Conservation (phyloP, 768 basidiomycete species). For the Lepiota subincarnata region DNA sequence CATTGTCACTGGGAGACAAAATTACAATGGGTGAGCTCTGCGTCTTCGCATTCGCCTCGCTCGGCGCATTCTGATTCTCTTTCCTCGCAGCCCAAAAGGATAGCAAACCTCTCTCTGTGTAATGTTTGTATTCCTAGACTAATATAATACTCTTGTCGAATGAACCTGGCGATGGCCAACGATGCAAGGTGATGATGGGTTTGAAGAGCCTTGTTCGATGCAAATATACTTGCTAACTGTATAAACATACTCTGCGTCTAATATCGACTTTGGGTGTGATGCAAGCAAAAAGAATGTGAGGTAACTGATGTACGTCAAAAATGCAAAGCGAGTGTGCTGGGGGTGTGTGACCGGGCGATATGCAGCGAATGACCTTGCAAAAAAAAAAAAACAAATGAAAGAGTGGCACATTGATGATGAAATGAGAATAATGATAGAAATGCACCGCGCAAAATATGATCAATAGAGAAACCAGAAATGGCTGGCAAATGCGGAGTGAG, state of each 20-base stretch:
- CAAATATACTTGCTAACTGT: not conserved
- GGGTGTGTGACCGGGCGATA: not conserved
- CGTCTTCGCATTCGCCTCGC: not conserved
- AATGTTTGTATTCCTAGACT: slow-evolving; percentile 15
- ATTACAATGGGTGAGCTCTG: slow-evolving; percentile 57
- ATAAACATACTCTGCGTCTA: slow-evolving; percentile 5
- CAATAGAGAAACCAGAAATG: slow-evolving; percentile 10
- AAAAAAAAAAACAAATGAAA: slow-evolving; percentile 5
- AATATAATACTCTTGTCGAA: not conserved
- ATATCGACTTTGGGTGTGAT: slow-evolving; percentile 3
- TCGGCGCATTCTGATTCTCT: not conserved
- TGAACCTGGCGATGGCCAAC: not conserved
- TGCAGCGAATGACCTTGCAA: slow-evolving; percentile 5
- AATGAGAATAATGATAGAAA: slow-evolving; percentile 10
- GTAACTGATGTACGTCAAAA: not conserved
- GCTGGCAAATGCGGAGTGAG: slow-evolving; percentile 6
- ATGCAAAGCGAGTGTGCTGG: not conserved
- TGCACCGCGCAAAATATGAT: slow-evolving; percentile 9
- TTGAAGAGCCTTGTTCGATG: not conserved
- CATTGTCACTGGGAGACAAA: slow-evolving; percentile 87
- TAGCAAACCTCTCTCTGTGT: slow-evolving; percentile 32
- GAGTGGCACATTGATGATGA: slow-evolving; percentile 8
- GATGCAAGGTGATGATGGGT: not conserved
- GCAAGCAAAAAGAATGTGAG: slow-evolving; percentile 3
- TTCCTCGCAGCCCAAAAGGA: slow-evolving; percentile 35